These are phyloP conservation scores for Cardiospermum halicacabum DNA, from an alignment of 345 rosid species.

Conservation along the genomic window DNA sequence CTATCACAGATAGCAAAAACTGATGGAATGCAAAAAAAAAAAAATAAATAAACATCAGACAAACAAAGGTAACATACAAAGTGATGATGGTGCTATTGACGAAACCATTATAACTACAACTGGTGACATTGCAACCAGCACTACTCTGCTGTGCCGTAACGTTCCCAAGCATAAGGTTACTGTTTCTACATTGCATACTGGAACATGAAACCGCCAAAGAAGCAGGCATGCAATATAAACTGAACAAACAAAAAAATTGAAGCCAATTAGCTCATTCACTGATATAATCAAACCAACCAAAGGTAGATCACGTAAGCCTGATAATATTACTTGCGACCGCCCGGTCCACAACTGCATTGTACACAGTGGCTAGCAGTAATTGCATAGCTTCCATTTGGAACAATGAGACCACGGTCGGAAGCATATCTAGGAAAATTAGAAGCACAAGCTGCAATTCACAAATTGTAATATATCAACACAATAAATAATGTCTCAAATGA, in stretches of 20 bases:
- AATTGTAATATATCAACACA: too few species aligned
- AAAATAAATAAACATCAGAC: slow-evolving; percentile 7
- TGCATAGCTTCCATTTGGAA: slow-evolving; percentile 24
- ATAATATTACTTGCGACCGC: slow-evolving; percentile 9
- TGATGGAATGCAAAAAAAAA: too few species aligned
- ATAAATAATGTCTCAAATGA: too few species aligned
- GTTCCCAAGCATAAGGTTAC: slow-evolving; percentile 21
- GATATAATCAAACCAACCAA: too few species aligned
- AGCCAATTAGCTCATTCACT: neutral
- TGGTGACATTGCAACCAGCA: slow-evolving; percentile 18
- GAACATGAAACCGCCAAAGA: slow-evolving; percentile 9
- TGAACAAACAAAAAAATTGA: neutral
- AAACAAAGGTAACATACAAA: slow-evolving; percentile 33
- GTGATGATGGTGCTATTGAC: slow-evolving; percentile 73
- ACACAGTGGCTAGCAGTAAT: slow-evolving; percentile 23
- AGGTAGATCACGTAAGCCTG: too few species aligned
- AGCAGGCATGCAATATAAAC: slow-evolving; percentile 21
- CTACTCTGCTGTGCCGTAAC: neutral
- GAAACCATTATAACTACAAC: slow-evolving; percentile 31
- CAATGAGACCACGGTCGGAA: slow-evolving; percentile 19
- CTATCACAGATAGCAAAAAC: neutral
- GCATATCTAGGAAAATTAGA: slow-evolving; percentile 25
- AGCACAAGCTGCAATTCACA: slow-evolving; percentile 19
- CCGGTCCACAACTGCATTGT: slow-evolving; percentile 22
- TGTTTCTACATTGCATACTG: slow-evolving; percentile 23